Percentiles rank a stretch among this genome's conserved stretches.
phyloP scores from a whole-genome alignment of 768 basidiomycete genomes.

The Termitomyces sp. region DNA sequence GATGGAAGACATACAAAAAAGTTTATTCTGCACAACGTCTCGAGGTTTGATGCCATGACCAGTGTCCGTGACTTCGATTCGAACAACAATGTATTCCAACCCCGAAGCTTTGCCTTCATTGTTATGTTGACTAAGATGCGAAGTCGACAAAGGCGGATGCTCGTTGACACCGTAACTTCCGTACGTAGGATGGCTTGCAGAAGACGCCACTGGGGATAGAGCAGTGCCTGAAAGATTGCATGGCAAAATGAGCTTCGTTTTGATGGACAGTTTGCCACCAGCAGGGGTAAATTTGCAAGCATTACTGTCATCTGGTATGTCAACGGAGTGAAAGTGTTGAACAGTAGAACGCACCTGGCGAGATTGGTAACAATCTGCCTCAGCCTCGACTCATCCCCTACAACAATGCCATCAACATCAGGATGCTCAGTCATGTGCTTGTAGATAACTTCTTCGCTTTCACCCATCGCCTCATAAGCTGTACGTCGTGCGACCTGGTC shows the following conservation, averaged over 20 bases:
- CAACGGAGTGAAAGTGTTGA: not conserved
- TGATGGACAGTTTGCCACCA: slow-evolving; percentile 63
- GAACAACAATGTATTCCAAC: slow-evolving; percentile 67
- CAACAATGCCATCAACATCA: slow-evolving; percentile 60
- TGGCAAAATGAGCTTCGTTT: slow-evolving; percentile 54
- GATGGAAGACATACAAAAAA: slow-evolving; percentile 51
- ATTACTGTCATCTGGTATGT: slow-evolving; percentile 38
- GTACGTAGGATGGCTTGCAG: not conserved
- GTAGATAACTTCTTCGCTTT: slow-evolving; percentile 33
- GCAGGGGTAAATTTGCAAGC: slow-evolving; percentile 76
- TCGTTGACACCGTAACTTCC: slow-evolving; percentile 13
- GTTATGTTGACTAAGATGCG: slow-evolving; percentile 47
- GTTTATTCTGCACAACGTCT: slow-evolving; percentile 67
- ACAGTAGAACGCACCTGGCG: slow-evolving; percentile 46
- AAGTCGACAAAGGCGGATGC: slow-evolving; percentile 31
- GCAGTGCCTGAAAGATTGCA: not conserved
- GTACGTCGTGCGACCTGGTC: slow-evolving; percentile 62
- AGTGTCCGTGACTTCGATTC: slow-evolving; percentile 81
- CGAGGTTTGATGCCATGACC: slow-evolving; percentile 42
- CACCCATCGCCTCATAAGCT: slow-evolving; percentile 55
- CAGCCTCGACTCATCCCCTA: slow-evolving; percentile 79
- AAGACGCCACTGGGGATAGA: not conserved
- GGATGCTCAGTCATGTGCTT: slow-evolving; percentile 39
- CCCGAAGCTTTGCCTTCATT: slow-evolving; percentile 32
- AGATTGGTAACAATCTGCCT: slow-evolving; percentile 83